These are phyloP conservation scores for Wickerhamomyces queroliae DNA, from an alignment of 805 yeast species.

Conservation along the genomic window DNA sequence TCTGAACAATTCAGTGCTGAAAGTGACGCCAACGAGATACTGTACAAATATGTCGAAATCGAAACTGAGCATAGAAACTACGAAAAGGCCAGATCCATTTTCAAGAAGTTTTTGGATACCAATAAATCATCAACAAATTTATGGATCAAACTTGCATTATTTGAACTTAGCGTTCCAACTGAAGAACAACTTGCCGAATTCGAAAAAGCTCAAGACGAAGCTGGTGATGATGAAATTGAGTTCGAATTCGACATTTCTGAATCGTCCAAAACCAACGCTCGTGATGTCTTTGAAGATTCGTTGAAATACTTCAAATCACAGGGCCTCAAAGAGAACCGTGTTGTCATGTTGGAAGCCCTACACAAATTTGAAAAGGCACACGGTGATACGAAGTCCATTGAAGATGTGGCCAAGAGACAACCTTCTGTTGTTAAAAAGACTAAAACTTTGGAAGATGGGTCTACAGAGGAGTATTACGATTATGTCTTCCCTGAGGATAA, in stretches of 20 bases:
- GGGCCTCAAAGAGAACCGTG: conserved; percentile 37
- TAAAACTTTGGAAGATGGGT: conserved; percentile 34
- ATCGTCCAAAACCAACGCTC: conserved; percentile 42
- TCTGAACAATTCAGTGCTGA: conserved; percentile 20
- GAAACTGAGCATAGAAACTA: conserved; percentile 58
- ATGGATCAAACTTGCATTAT: conserved; percentile 67
- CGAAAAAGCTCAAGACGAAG: conserved; percentile 14
- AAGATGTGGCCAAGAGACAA: conserved; percentile 35
- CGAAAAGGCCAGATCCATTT: conserved; percentile 46
- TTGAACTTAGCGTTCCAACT: conserved; percentile 64
- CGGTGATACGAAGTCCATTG: conserved; percentile 41
- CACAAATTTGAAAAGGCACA: conserved; percentile 56
- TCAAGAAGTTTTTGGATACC: conserved; percentile 31
- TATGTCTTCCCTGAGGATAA: conserved; percentile 66
- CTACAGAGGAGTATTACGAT: conserved; percentile 50
- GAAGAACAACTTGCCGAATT: conserved; percentile 40
- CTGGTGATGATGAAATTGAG: conserved; percentile 36
- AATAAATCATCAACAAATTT: conserved; percentile 29
- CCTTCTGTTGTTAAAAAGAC: conserved; percentile 50
- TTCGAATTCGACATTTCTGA: conserved; percentile 46
- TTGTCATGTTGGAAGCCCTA: conserved; percentile 53
- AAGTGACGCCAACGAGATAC: conserved; percentile 18
- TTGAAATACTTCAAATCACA: conserved; percentile 34
- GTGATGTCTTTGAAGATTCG: conserved; percentile 54
- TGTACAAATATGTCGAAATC: conserved; percentile 45